Percentiles rank a stretch among this genome's conserved stretches.
These are phyloP conservation scores for Clavulina sp. DNA, from an alignment of 768 basidiomycete genomes.

Conservation along the genomic window DNA sequence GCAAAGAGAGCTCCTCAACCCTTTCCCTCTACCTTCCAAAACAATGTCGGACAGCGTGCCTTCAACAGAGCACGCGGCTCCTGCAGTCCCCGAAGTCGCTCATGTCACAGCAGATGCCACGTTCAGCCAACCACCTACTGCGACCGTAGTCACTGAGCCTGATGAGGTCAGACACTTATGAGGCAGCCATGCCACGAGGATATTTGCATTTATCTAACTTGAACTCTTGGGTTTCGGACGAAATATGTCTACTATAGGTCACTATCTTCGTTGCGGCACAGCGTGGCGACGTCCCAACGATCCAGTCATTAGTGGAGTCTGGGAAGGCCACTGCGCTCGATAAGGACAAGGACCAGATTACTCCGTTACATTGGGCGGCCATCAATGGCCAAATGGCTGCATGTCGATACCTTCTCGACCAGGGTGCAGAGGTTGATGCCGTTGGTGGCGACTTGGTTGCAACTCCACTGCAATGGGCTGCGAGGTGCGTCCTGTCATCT, in stretches of 20 bases:
- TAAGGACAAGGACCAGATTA: slow-evolving; percentile 79
- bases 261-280: slow-evolving; percentile 78
- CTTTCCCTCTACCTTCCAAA: too few species aligned
- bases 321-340: slow-evolving; percentile 56
- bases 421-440: slow-evolving; percentile 90
- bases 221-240: not conserved
- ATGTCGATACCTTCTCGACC: slow-evolving; percentile 73
- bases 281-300: slow-evolving; percentile 53
- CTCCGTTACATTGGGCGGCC: slow-evolving; percentile 94
- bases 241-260: slow-evolving; percentile 8
- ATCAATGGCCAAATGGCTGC: slow-evolving; percentile 89
- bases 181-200: too few species aligned
- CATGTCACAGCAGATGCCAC: too few species aligned
- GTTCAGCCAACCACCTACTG: too few species aligned
- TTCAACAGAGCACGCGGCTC: too few species aligned
- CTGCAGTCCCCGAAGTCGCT: too few species aligned
- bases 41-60: too few species aligned
- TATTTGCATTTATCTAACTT: not conserved
- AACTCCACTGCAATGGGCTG: slow-evolving; percentile 96
- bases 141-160: too few species aligned
- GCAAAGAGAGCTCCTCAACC: too few species aligned
- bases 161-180: too few species aligned
- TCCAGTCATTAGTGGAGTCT: slow-evolving; percentile 52
- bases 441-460: slow-evolving; percentile 86
- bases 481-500: slow-evolving; percentile 35